phyloP scores from a whole-genome alignment of 176 grass and related monocot species.

The Cymbopogon citratus region DNA sequence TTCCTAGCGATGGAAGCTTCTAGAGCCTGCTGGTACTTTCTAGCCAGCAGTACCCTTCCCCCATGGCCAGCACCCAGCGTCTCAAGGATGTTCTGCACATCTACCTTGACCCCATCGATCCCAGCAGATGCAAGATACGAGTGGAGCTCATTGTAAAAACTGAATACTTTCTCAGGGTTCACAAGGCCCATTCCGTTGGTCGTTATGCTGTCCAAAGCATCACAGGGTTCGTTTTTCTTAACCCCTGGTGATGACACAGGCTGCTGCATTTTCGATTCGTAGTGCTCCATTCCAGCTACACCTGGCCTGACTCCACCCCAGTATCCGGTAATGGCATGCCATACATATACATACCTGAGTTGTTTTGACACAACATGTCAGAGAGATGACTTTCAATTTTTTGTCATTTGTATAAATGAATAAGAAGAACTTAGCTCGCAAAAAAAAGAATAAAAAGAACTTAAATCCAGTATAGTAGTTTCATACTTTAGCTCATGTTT shows the following conservation, averaged over 20 bases:
- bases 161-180: conserved; percentile 61
- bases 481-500: conserved; percentile 67
- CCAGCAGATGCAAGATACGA: no score
- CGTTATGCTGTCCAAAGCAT: conserved; percentile 46
- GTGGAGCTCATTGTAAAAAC: no score
- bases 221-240: conserved; percentile 49
- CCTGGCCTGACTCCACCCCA: conserved; percentile 75
- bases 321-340: conserved; percentile 80
- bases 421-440: background rate
- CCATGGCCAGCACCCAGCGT: no score
- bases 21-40: no score
- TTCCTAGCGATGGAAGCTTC: no score
- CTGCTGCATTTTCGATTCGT: conserved; percentile 62
- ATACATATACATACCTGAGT: conserved; percentile 70
- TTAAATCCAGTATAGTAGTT: background rate
- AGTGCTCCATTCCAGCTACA: conserved; percentile 48
- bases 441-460: background rate
- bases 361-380: background rate
- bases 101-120: no score
- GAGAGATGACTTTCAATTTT: conserved; percentile 2
- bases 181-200: conserved; percentile 71
- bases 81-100: no score
- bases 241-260: conserved; percentile 55
- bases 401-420: background rate
- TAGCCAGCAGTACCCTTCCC: no score